Conservation (phyloP, 2,329 filamentous ascomycete species). For the Grosmannia huntii region DNA sequence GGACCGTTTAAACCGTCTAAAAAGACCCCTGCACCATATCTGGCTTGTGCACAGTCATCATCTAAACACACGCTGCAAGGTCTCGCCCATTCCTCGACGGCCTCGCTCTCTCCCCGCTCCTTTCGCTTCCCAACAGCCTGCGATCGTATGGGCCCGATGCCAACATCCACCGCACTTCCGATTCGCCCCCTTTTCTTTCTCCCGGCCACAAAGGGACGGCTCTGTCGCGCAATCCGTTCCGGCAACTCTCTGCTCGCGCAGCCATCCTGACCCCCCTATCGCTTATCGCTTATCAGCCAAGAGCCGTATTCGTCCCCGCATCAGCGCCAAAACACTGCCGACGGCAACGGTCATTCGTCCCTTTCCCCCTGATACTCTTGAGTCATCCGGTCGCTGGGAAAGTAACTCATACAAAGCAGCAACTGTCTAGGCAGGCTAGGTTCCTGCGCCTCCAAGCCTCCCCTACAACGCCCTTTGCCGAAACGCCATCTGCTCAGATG, state of each 20-base stretch:
- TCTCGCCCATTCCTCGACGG: background rate
- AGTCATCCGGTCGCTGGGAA: background rate
- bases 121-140: background rate
- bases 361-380: background rate
- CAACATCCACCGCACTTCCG: background rate
- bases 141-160: background rate
- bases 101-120: too few relatives aligned
- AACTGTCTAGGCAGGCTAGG: background rate
- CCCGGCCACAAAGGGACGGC: background rate
- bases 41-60: background rate
- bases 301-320: background rate
- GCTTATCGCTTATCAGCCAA: slow-evolving; percentile 4
- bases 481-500: background rate
- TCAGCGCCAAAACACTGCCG: background rate
- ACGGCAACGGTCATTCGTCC: background rate
- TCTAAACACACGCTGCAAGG: background rate
- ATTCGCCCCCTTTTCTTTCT: background rate
- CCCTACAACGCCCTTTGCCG: background rate
- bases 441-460: background rate
- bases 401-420: background rate
- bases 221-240: background rate
- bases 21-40: background rate
- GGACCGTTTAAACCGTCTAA: too few relatives aligned
- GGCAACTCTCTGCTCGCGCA: background rate
- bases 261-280: background rate